Conservation (phyloP, 345 rosid species). For the Gossypium herbaceum region DNA sequence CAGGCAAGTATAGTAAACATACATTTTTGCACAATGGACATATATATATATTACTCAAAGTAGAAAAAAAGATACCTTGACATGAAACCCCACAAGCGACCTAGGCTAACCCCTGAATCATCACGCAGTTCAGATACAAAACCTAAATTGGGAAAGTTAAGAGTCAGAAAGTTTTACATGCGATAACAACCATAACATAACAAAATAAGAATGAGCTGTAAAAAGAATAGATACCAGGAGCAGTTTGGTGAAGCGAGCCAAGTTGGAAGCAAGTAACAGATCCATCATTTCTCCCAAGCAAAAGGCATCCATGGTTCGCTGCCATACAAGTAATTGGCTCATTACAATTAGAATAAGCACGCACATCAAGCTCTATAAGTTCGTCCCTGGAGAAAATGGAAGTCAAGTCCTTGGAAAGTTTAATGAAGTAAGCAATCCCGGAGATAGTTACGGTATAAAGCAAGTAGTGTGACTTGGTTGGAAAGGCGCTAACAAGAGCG, state of each 20-base stretch:
- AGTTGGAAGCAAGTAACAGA: constrained; percentile 58
- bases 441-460: constrained; percentile 60
- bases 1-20: background rate
- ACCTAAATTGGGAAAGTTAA: constrained; percentile 32
- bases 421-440: constrained; percentile 61
- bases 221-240: constrained; percentile 46
- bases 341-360: constrained; percentile 26
- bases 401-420: constrained; percentile 37
- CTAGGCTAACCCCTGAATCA: constrained; percentile 51
- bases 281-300: constrained; percentile 67
- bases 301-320: constrained; percentile 53
- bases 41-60: background rate
- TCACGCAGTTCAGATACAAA: constrained; percentile 66
- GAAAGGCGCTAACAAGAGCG: constrained; percentile 42
- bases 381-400: constrained; percentile 47
- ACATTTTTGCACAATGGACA: background rate
- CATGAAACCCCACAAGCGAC: constrained; percentile 80
- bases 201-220: background rate
- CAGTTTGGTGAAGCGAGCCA: constrained; percentile 35
- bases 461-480: constrained; percentile 33
- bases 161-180: constrained; percentile 9
- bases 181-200: background rate
- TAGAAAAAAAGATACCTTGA: constrained; percentile 50
- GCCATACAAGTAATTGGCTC: constrained; percentile 47
- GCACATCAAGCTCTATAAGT: constrained; percentile 44